Base-by-base conservation (phyloP, 495 filamentous ascomycete species). In the Pyronema domesticum region DNA sequence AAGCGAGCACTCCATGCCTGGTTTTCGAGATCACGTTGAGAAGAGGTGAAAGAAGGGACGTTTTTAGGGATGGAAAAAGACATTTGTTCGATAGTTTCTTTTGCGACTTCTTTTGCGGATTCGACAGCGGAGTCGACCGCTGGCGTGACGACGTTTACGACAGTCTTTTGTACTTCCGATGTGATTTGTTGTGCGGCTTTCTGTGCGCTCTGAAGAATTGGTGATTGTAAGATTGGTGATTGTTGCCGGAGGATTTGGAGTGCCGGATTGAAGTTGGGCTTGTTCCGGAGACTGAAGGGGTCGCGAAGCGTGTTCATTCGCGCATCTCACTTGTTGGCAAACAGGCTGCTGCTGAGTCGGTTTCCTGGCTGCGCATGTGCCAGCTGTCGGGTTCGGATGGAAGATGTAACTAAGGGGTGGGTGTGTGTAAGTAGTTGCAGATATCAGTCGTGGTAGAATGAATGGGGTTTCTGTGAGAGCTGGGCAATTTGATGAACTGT, bases 11-110 rank as follows among this genome's bases (percentile, higher is more conserved):
- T 73, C 83, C 83, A 88, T 51, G 76, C 68, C 53, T 71, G 74
- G 65, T 86, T 81, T 64, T 86, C 83, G 60, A 77, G 67, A 61
- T 78, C 70, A 68, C 77, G 80, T 60, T 83, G 78, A 3, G 81
- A 73, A 69, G 81, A 75, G 36, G 72, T 70, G 64, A 87, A 86
- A 48, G 78, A 81, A 9, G 84, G 83, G 14, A 82, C 74, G 71
- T 84, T 80, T 64, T 74, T 78, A 8, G 77, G 80, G 13, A 81
- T 60, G 37, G 73, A 67, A 67, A 83, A 84, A 52, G 81, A 79
- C 83, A 85, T 86, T 50, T 71, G 69, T 60, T 71, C 65, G 61
- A 58, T 53, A 18, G 58, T 58, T 53, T 61, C 64, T 51, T 62
- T 49, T 40, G 50, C 55, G 48, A 55, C 11, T 53, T 44, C 37